Evolutionary conservation across 495 filamentous ascomycete species (phyloP).

Genomic region (Echria macrotheca): DNA sequence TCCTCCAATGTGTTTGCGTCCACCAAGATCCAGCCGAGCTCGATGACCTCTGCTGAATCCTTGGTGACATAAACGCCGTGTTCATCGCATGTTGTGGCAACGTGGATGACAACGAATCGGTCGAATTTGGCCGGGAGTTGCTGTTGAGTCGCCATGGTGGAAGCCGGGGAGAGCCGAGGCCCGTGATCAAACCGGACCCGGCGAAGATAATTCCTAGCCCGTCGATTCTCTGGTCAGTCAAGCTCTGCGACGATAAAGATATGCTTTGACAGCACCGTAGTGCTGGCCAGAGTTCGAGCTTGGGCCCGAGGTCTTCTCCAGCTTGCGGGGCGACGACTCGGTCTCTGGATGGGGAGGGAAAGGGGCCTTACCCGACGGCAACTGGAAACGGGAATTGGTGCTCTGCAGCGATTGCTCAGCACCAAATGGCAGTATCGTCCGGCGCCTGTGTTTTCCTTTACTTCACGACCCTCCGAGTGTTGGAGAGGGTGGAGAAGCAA

Average conservation of each 20-base stretch:
- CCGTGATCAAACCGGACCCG: neutral
- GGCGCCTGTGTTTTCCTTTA: no score
- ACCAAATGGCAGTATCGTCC: no score
- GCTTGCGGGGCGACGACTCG: no score
- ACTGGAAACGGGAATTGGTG: no score
- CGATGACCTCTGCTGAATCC: conserved; percentile 97
- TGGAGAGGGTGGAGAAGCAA: conserved; percentile 18
- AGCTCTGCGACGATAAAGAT: no score
- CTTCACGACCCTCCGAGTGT: conserved; percentile 16
- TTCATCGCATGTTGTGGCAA: conserved; percentile 97
- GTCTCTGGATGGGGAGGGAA: no score
- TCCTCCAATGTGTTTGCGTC: conserved; percentile 88
- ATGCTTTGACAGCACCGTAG: no score
- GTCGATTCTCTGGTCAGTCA: no score
- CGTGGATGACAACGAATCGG: conserved; percentile 94
- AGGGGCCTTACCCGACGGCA: no score
- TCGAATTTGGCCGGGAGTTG: conserved; percentile 62
- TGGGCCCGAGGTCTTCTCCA: no score
- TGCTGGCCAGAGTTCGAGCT: no score
- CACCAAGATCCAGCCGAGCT: conserved; percentile 94
- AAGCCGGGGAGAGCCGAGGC: conserved; percentile 8
- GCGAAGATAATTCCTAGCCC: neutral
- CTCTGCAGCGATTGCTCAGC: neutral
- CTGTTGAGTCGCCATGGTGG: conserved; percentile 42
- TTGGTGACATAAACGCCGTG: conserved; percentile 99